Percentiles rank a stretch among this genome's conserved stretches.
Evolutionary conservation across 805 yeast species (phyloP).

Genomic region (Kodamaea hsintzibuensis): DNA sequence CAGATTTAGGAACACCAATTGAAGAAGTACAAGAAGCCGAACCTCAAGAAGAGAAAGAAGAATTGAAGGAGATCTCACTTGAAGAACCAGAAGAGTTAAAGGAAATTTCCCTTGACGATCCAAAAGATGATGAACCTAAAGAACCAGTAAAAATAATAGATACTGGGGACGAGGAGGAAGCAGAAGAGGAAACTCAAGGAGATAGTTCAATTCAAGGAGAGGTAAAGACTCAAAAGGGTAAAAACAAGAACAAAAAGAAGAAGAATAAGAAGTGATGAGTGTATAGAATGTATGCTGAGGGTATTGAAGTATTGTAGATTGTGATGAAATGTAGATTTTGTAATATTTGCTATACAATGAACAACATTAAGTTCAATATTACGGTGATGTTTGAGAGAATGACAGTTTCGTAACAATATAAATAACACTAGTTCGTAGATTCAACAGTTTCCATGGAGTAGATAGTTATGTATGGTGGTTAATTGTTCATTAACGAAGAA

Average conservation of each 20-base stretch:
- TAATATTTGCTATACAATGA: too few relatives aligned
- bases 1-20: neutral
- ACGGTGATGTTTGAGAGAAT: too few relatives aligned
- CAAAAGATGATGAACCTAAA: neutral
- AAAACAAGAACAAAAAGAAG: conserved; percentile 5
- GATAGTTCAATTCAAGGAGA: neutral
- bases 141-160: neutral
- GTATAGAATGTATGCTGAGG: neutral
- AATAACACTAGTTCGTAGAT: too few relatives aligned
- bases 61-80: conserved; percentile 5
- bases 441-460: too few relatives aligned
- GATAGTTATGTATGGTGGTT: too few relatives aligned
- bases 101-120: neutral
- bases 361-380: too few relatives aligned
- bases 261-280: conserved; percentile 1
- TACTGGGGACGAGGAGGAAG: conserved; percentile 7
- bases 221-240: neutral
- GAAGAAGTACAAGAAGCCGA: conserved; percentile 10
- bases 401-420: too few relatives aligned
- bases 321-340: too few relatives aligned
- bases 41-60: conserved; percentile 14
- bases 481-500: too few relatives aligned
- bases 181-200: neutral
- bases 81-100: conserved; percentile 1
- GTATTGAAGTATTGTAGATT: neutral